Evolutionary conservation across 768 basidiomycete genomes (phyloP).

Genomic region (Hericium rajendrae): DNA sequence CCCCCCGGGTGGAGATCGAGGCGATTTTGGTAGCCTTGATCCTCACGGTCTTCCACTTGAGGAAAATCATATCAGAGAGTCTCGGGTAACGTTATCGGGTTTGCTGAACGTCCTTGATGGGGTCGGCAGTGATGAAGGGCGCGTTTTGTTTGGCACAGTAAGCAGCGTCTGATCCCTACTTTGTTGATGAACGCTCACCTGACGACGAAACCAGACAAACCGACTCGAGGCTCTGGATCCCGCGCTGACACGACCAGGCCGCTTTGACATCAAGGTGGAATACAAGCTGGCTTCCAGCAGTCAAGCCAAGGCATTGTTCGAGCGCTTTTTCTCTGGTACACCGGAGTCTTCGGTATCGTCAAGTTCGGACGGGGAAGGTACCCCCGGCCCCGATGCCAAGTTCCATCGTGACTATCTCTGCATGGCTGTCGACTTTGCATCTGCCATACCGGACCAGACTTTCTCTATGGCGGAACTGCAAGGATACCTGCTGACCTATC

Average conservation of each 20-base stretch:
- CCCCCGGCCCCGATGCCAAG: neutral
- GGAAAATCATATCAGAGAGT: constrained; percentile 11
- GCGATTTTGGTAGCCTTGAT: neutral
- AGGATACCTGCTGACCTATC: constrained; percentile 38
- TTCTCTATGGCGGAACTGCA: constrained; percentile 56
- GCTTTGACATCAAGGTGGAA: neutral
- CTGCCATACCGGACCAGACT: constrained; percentile 32
- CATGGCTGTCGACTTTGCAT: constrained; percentile 24
- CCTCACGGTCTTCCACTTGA: neutral
- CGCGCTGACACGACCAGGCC: neutral
- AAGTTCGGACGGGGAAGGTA: neutral
- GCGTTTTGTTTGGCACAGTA: constrained; percentile 51
- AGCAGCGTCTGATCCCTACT: constrained; percentile 18
- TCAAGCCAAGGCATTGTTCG: neutral
- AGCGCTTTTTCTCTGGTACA: neutral
- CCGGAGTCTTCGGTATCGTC: neutral
- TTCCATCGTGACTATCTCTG: neutral
- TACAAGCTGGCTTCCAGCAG: neutral
- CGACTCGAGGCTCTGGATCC: neutral
- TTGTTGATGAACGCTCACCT: neutral
- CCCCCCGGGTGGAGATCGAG: constrained; percentile 26
- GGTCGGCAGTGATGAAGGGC: constrained; percentile 51
- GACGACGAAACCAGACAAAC: neutral
- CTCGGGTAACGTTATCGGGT: constrained; percentile 41
- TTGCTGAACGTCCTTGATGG: constrained; percentile 53